Base-by-base conservation (phyloP, 768 basidiomycete species). In the Tremella mesenterica region DNA sequence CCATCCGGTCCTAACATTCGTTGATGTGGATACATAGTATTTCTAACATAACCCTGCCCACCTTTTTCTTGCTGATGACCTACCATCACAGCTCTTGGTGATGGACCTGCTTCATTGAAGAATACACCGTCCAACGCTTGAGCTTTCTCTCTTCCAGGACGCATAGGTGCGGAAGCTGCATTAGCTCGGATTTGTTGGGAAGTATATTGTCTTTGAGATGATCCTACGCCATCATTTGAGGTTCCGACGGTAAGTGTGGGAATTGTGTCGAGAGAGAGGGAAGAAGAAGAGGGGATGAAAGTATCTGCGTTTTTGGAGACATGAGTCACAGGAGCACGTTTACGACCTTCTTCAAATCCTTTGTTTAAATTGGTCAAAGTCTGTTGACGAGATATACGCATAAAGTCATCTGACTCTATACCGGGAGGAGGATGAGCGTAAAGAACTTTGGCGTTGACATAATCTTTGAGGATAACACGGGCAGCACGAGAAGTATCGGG, bases 401-500 rank as follows among this genome's bases (percentile, higher is more conserved):
- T 97, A 77, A 92, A 97, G 1, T 76, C 76, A 44, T 80, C 78
- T 27, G 83, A 80, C 1, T 80, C 67, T 3, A 81, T 73, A 10
- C 76, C 81, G 7, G 77, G 77, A 1, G 92, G 89, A n/a, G 93
- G 82, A 59, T 93, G 86, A 60, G 88, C 90, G 72, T 81, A 96
- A 8, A 97, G 78, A 0, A 99, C 78, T 64, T 88, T 90, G 23
- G 87, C 95, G 62, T 86, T 91, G 56, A 97, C 91, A 67, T 92
- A 99, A 75, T 99, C 95, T 73, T 99, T 99, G 45, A 99, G 79
- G 52, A 99, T 78, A 67, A 85, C 85, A 54, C 95, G 83, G 14
- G 93, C 88, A 0, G 95, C 82, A 48, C 90, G 84, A 27, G 95
- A 89, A 69, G 96, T 91, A 68, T 99, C 95, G 9, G 93, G 92